These are phyloP conservation scores for Clausena lansium DNA, from an alignment of 345 rosid species.

Conservation along the genomic window DNA sequence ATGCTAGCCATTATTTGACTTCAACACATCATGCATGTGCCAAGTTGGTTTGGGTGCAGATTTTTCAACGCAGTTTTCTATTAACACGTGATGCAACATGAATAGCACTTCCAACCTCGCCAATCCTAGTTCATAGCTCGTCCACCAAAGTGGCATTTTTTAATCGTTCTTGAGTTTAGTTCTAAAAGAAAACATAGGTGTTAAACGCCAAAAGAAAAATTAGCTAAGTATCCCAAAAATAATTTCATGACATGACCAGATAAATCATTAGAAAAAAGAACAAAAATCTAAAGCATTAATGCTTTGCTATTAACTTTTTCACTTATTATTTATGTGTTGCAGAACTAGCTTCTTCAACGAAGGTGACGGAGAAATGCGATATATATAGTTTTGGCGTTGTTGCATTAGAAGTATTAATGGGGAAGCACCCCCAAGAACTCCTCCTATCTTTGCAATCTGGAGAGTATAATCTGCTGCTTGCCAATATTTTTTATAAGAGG, in stretches of 20 bases:
- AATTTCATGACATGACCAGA: background rate
- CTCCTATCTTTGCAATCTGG: conserved; percentile 20
- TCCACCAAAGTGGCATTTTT: background rate
- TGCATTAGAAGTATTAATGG: conserved; percentile 36
- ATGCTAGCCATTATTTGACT: no score
- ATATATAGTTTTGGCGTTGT: conserved; percentile 44
- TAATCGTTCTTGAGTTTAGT: background rate
- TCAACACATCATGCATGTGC: no score
- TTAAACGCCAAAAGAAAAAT: background rate
- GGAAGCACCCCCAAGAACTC: conserved; percentile 36
- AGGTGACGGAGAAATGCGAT: conserved; percentile 41
- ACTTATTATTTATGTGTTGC: conserved; percentile 5
- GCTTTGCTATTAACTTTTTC: background rate
- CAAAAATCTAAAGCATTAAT: background rate
- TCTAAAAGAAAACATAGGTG: background rate
- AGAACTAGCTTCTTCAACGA: conserved; percentile 42
- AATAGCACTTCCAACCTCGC: background rate
- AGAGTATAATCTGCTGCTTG: conserved; percentile 6
- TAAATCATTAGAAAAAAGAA: background rate
- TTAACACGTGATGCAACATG: background rate
- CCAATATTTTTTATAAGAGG: conserved; percentile 15
- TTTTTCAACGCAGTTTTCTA: no score
- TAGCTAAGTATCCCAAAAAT: background rate
- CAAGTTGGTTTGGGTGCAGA: no score
- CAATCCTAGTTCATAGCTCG: background rate